A percentile compares a stretch with the other conserved stretches of the same genome.
Conservation (phyloP, 1,284 basidiomycete species). For the Inonotus hispidus region DNA sequence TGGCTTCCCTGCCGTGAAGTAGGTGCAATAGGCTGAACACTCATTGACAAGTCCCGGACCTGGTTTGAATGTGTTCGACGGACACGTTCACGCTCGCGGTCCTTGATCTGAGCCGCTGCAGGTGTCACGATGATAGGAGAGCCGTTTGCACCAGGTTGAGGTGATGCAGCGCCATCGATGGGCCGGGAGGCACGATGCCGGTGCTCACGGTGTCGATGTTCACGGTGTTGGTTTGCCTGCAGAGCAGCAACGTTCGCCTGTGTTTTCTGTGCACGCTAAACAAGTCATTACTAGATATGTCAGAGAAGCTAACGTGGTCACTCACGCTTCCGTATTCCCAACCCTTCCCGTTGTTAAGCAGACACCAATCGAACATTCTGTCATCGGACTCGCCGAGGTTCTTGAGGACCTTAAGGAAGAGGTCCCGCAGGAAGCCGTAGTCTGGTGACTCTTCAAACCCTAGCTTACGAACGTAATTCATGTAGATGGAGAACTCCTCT, state of each 20-base stretch:
- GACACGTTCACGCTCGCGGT: constrained; percentile 38
- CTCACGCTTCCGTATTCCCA: constrained; percentile 79
- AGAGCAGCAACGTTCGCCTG: constrained; percentile 39
- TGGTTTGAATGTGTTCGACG: constrained; percentile 28
- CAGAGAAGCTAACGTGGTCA: constrained; percentile 17
- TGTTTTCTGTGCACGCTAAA: constrained; percentile 30
- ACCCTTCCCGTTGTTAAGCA: constrained; percentile 84
- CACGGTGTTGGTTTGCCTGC: constrained; percentile 51
- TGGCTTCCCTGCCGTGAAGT: constrained; percentile 61
- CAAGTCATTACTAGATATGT: constrained; percentile 18
- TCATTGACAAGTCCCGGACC: constrained; percentile 41
- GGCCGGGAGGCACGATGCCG: constrained; percentile 53
- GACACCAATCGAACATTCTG: constrained; percentile 95
- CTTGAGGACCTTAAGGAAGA: constrained; percentile 91
- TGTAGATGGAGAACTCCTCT: constrained; percentile 96
- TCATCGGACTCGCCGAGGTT: constrained; percentile 88
- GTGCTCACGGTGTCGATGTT: constrained; percentile 50
- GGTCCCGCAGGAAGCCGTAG: constrained; percentile 94
- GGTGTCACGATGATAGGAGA: constrained; percentile 59
- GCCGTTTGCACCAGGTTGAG: constrained; percentile 33
- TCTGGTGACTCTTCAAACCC: constrained; percentile 96
- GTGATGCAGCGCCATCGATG: constrained; percentile 38
- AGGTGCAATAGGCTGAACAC: constrained; percentile 58
- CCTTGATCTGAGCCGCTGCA: constrained; percentile 58
- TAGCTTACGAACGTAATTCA: constrained; percentile 95